A percentile compares a stretch with the other conserved stretches of the same genome.
Evolutionary conservation across 768 basidiomycete genomes (phyloP).

Genomic region (Naematelia encephala): DNA sequence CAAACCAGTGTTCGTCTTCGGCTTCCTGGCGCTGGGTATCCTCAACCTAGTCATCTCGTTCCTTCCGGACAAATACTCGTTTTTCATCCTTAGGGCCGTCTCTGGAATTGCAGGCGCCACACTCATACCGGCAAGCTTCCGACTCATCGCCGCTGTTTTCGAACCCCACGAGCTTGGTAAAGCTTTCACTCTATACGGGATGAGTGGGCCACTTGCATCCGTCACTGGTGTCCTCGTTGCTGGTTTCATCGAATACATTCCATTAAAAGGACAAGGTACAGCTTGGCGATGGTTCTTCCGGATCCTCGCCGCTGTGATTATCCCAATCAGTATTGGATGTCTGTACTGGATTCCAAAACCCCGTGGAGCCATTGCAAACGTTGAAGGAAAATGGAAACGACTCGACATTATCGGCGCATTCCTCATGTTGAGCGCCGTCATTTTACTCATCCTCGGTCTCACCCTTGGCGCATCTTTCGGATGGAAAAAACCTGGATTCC

Average conservation of each 20-base stretch:
- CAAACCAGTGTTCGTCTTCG: slow-evolving; percentile 22
- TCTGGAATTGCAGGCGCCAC: slow-evolving; percentile 29
- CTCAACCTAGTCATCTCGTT: slow-evolving; percentile 22
- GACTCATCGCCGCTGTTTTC: slow-evolving; percentile 32
- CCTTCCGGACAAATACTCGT: slow-evolving; percentile 28
- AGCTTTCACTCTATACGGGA: slow-evolving; percentile 24
- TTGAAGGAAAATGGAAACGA: slow-evolving; percentile 17
- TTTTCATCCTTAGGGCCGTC: slow-evolving; percentile 36
- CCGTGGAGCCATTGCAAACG: neutral
- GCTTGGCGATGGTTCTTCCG: slow-evolving; percentile 45
- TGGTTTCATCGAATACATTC: slow-evolving; percentile 28
- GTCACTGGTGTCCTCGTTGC: slow-evolving; percentile 24
- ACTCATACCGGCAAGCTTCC: slow-evolving; percentile 26
- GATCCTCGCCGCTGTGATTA: neutral
- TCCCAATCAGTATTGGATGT: slow-evolving; percentile 13
- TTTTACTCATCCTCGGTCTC: slow-evolving; percentile 39
- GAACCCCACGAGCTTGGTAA: slow-evolving; percentile 17
- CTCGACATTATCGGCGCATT: slow-evolving; percentile 14
- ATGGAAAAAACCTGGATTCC: slow-evolving; percentile 25
- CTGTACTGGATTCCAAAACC: slow-evolving; percentile 23
- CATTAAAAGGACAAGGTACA: slow-evolving; percentile 17
- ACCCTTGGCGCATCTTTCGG: slow-evolving; percentile 42
- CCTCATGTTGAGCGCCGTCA: slow-evolving; percentile 27
- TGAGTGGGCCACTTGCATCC: slow-evolving; percentile 25
- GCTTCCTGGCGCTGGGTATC: slow-evolving; percentile 30